A percentile compares a stretch with the other conserved stretches of the same genome.
These are phyloP conservation scores for Heterobasidion irregulare DNA, from an alignment of 1,284 basidiomycete species.

Conservation along the genomic window DNA sequence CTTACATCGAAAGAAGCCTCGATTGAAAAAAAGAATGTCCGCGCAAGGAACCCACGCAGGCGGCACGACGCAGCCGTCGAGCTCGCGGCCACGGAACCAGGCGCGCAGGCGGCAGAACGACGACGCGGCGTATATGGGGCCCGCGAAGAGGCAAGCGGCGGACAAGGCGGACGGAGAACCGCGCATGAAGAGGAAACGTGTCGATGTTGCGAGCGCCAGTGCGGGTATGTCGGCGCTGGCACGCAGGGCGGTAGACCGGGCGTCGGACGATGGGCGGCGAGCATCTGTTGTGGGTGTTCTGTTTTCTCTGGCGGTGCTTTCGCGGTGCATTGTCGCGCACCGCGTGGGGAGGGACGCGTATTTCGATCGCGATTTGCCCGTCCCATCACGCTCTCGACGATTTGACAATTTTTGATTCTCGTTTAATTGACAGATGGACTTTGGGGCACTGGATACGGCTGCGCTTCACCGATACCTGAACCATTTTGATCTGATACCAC, in stretches of 20 bases:
- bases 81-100: slow-evolving; percentile 46
- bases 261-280: slow-evolving; percentile 12
- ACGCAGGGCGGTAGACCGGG: slow-evolving; percentile 12
- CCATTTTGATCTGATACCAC: slow-evolving; percentile 61
- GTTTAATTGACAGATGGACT: slow-evolving; percentile 51
- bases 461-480: slow-evolving; percentile 62
- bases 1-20: too few species aligned
- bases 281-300: slow-evolving; percentile 2
- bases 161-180: slow-evolving; percentile 60
- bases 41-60: too few species aligned
- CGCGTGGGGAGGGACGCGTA: too few species aligned
- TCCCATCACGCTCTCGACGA: background rate
- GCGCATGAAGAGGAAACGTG: slow-evolving; percentile 60
- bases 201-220: slow-evolving; percentile 28
- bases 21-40: too few species aligned
- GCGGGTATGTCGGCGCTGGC: slow-evolving; percentile 11
- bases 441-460: slow-evolving; percentile 49
- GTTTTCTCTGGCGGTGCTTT: background rate
- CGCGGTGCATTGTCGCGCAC: too few species aligned
- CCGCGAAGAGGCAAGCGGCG: slow-evolving; percentile 49
- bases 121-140: slow-evolving; percentile 55
- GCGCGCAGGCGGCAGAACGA: slow-evolving; percentile 53
- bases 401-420: background rate
- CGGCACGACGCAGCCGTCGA: slow-evolving; percentile 23
- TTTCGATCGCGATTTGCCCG: too few species aligned